Evolutionary conservation across 441 rosid genomes (phyloP).

Genomic region (Erodium chrysanthum): DNA sequence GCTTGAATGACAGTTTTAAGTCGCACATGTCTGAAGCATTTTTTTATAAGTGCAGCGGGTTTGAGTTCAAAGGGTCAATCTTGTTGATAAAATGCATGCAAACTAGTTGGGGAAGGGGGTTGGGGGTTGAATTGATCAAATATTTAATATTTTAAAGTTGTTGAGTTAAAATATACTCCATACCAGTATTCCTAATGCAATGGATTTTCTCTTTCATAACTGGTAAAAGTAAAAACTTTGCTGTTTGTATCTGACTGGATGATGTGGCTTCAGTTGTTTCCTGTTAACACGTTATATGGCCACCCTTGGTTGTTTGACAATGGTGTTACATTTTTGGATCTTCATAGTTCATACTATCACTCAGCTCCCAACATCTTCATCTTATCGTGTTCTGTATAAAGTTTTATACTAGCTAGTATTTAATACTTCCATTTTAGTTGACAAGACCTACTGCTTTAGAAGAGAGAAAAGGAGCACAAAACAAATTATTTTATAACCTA

Average conservation of each 20-base stretch:
- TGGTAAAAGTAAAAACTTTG: neutral
- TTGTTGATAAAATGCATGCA: slow-evolving; percentile 2
- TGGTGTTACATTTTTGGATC: slow-evolving; percentile 2
- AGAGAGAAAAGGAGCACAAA: neutral
- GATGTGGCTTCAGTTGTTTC: neutral
- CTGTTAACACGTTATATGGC: neutral
- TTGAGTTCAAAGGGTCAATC: neutral
- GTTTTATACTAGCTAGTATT: slow-evolving; percentile 1
- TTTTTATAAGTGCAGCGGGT: neutral
- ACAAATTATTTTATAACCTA: neutral
- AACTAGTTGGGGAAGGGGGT: neutral
- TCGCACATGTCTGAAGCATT: neutral
- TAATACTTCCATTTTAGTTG: neutral
- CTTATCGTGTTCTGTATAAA: neutral
- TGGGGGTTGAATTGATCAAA: neutral
- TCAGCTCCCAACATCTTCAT: neutral
- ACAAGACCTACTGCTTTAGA: neutral
- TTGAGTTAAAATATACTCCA: neutral
- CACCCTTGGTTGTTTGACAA: too few species aligned
- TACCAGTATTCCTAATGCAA: neutral
- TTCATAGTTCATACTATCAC: neutral
- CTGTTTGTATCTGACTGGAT: slow-evolving; percentile 2
- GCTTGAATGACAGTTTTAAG: neutral
- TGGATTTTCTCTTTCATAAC: neutral
- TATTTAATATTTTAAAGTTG: neutral